Conservation (phyloP, 768 basidiomycete species). For the Leccinum subgranulosum region DNA sequence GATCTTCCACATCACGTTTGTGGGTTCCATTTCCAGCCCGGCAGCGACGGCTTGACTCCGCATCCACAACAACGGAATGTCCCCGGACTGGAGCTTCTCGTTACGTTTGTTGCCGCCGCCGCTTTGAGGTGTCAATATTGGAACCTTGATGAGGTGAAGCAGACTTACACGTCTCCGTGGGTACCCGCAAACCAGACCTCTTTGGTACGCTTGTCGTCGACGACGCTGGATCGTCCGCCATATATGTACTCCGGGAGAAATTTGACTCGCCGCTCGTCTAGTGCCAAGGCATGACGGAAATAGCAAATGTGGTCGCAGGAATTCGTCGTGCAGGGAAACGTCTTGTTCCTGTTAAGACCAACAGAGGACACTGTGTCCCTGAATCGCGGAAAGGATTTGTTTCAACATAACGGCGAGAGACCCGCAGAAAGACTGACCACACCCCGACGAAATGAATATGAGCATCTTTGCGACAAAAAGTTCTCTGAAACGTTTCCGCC, state of each 20-base stretch:
- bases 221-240: conserved; percentile 18
- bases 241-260: conserved; percentile 43
- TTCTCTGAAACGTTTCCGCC: conserved; percentile 29
- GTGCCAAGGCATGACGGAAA: conserved; percentile 46
- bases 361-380: conserved; percentile 51
- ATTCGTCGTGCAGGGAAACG: conserved; percentile 31
- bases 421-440: conserved; percentile 31
- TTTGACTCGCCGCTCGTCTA: conserved; percentile 47
- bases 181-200: conserved; percentile 44
- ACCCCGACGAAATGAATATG: conserved; percentile 44
- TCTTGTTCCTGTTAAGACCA: conserved; percentile 32
- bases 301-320: conserved; percentile 35
- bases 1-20: conserved; percentile 28
- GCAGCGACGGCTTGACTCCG: conserved; percentile 27
- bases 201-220: conserved; percentile 26
- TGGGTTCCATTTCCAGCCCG: conserved; percentile 21
- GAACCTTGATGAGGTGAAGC: background rate
- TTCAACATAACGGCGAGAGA: background rate
- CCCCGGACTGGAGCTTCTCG: conserved; percentile 26
- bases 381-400: background rate
- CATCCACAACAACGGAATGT: conserved; percentile 32
- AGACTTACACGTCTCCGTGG: conserved; percentile 38
- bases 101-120: conserved; percentile 29
- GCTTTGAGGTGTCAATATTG: conserved; percentile 2
- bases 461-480: conserved; percentile 35